Evolutionary conservation across 805 yeast genomes (phyloP).

Genomic region (Hagleromyces aurorensis): DNA sequence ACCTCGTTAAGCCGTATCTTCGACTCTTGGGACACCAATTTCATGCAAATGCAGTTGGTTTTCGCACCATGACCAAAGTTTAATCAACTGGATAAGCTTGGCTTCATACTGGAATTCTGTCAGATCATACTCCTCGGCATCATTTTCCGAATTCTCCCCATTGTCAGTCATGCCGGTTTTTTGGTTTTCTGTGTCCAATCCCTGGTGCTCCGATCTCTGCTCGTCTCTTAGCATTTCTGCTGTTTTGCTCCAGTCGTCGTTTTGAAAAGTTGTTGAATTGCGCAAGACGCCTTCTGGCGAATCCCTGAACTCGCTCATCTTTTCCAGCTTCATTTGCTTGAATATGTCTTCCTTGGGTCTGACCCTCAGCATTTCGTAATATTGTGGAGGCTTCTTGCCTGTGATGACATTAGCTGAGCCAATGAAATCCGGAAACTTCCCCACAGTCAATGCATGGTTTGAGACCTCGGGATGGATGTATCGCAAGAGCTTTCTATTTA

Average conservation of each 20-base stretch:
- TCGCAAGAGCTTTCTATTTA: slow-evolving; percentile 43
- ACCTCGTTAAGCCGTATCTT: too few species aligned
- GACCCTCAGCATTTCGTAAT: slow-evolving; percentile 12
- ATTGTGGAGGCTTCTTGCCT: slow-evolving; percentile 6
- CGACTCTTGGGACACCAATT: slow-evolving; percentile 32
- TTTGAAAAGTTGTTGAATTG: slow-evolving; percentile 3
- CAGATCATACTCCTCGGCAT: slow-evolving; percentile 4
- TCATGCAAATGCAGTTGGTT: slow-evolving; percentile 37
- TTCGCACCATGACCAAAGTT: slow-evolving; percentile 60
- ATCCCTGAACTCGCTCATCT: slow-evolving; percentile 8
- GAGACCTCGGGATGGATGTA: slow-evolving; percentile 20
- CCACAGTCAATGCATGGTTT: slow-evolving; percentile 5
- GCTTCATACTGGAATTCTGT: slow-evolving; percentile 21
- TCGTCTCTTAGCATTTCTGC: slow-evolving; percentile 9
- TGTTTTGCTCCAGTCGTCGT: slow-evolving; percentile 13
- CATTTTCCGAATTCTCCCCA: neutral
- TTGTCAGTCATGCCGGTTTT: slow-evolving; percentile 1
- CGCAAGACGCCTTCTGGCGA: slow-evolving; percentile 4
- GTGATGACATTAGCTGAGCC: slow-evolving; percentile 10
- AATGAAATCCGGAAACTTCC: slow-evolving; percentile 16
- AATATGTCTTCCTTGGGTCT: slow-evolving; percentile 12
- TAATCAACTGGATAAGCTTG: slow-evolving; percentile 45
- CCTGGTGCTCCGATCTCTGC: slow-evolving; percentile 3
- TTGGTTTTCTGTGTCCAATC: neutral
- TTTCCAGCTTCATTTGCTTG: slow-evolving; percentile 8